Evolutionary conservation across 768 basidiomycete species (phyloP).

Genomic region (Lactarius sp.): DNA sequence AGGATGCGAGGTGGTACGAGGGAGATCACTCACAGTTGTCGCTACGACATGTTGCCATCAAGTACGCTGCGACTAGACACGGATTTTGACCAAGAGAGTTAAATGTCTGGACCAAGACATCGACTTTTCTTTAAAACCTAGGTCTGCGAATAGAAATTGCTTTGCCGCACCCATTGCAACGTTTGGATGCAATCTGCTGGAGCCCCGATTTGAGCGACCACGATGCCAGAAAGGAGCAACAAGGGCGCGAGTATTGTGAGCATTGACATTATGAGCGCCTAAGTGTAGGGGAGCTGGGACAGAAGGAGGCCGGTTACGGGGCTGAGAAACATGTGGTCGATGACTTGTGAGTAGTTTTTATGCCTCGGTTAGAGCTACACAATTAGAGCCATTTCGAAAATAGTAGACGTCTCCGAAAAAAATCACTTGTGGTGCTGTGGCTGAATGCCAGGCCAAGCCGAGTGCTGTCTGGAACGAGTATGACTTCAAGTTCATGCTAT

Average conservation of each 20-base stretch:
- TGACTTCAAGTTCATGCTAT: too few species aligned
- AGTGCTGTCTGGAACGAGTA: too few species aligned
- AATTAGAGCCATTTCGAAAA: too few species aligned
- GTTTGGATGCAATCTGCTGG: slow-evolving; percentile 4
- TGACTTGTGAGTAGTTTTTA: too few species aligned
- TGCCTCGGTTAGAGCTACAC: not conserved
- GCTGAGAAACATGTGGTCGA: not conserved
- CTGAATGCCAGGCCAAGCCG: too few species aligned
- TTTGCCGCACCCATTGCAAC: slow-evolving; percentile 2
- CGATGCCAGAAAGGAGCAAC: not conserved
- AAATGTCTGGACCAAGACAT: not conserved
- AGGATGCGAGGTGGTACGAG: not conserved
- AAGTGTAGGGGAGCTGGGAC: not conserved
- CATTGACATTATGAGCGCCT: not conserved
- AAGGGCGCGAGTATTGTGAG: not conserved
- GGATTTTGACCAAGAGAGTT: slow-evolving; percentile 11
- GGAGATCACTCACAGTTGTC: not conserved
- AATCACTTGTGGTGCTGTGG: too few species aligned
- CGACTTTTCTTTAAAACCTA: not conserved
- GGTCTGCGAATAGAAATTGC: not conserved
- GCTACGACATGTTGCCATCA: slow-evolving; percentile 16
- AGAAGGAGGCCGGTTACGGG: not conserved
- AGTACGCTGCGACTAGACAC: slow-evolving; percentile 7
- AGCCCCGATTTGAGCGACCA: not conserved
- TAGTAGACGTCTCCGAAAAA: too few species aligned